Base-by-base conservation (phyloP, 495 filamentous ascomycete species). In the Glarea lozoyensis region DNA sequence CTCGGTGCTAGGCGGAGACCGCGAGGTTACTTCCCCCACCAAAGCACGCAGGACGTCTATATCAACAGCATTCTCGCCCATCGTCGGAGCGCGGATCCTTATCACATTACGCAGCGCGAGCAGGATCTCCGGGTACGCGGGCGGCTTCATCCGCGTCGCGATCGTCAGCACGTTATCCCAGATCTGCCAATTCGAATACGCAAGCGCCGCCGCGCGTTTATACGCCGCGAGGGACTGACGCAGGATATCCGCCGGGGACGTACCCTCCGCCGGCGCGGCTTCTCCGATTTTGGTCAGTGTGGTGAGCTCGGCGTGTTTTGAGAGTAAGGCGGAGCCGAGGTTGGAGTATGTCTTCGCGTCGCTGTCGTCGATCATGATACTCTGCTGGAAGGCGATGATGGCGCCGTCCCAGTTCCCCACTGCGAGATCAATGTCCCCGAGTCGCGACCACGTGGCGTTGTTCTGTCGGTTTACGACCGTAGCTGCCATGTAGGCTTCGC, bases 321-420 rank as follows among this genome's bases (percentile, higher is more conserved):
- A 59, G 0, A 88, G 62, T 21, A 95, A 73, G 0, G 90, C 80
- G 0, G 84, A 88, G 4, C 88, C 92, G 10, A 99, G 76, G 52
- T 97, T 99, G 47, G 83, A 92, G 86, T 89, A 99, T 2, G 86
- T 84, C 50, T 94, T 81, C 2, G 85, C 92, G 55, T 97, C 92
- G 30, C 76, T 80, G 30, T 90, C 87, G 27, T 94, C 93, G 20
- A 85, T 72, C 49, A 81, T 72, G 21, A 97, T 84, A 2, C 79
- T 76, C 10, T 86, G 70, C 4, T 80, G 72, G 56, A 94, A 99
- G 0, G 90, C 83, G 13, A 92, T 77, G n/a, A 82, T 73, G 0
- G 93, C 88, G n/a, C 81, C 79, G 10, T 78, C 63, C 68, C 84
- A 99, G 18, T 79, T 60, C 23, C 79, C 71, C 0, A 90, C 69